Percentiles rank a stretch among this genome's conserved stretches.
Evolutionary conservation across 148 eudicot genomes (phyloP).

Genomic region (Nepenthes mirabilis): DNA sequence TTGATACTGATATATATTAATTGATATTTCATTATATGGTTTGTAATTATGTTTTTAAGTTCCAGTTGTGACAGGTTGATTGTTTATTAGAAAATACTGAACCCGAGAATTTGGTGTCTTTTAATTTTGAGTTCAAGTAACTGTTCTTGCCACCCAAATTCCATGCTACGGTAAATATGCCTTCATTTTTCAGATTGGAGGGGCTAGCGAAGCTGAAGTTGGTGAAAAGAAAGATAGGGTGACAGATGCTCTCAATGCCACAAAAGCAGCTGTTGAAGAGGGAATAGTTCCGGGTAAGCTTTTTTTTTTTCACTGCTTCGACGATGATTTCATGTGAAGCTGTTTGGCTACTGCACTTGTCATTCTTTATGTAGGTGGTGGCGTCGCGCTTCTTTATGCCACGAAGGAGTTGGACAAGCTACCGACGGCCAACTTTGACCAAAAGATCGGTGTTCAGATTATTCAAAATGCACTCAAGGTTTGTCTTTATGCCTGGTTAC

Average conservation of each 20-base stretch:
- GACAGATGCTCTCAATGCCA: conserved; percentile 92
- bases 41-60: too few species aligned
- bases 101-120: too few species aligned
- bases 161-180: neutral
- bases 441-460: conserved; percentile 64
- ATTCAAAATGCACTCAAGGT: conserved; percentile 67
- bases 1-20: too few species aligned
- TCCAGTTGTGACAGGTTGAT: too few species aligned
- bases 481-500: conserved; percentile 1
- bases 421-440: conserved; percentile 42
- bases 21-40: too few species aligned
- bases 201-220: conserved; percentile 95
- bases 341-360: too few species aligned
- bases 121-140: too few species aligned
- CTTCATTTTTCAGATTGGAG: conserved; percentile 51
- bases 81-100: too few species aligned
- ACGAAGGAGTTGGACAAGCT: conserved; percentile 38
- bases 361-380: conserved; percentile 27
- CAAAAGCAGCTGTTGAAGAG: conserved; percentile 96
- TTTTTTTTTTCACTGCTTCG: neutral
- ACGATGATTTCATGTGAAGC: neutral
- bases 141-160: too few species aligned
- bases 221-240: conserved; percentile 97
- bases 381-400: conserved; percentile 63
- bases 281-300: conserved; percentile 75